phyloP scores from a whole-genome alignment of 2,329 filamentous ascomycete genomes.

The Aureobasidium sp. region DNA sequence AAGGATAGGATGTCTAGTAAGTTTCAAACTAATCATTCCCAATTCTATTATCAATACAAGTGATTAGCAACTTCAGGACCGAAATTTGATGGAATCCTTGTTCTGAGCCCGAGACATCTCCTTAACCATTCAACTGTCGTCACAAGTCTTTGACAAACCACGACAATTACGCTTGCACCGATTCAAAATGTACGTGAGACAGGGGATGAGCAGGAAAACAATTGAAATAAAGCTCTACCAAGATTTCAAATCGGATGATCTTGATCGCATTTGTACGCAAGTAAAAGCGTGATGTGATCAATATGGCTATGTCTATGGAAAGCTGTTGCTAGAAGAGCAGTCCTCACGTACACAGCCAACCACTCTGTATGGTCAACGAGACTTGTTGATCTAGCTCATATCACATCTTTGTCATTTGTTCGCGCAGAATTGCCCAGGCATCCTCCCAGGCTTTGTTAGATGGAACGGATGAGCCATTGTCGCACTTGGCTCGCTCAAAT shows the following conservation, averaged over 20 bases:
- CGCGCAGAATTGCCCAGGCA: neutral
- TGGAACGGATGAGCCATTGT: neutral
- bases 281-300: neutral
- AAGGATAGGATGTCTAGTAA: no score
- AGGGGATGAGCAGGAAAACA: neutral
- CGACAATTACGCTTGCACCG: no score
- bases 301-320: neutral
- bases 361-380: no score
- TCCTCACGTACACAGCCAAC: neutral
- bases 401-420: neutral
- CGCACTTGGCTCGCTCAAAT: neutral
- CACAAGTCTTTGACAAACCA: no score
- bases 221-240: neutral
- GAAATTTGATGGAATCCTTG: no score
- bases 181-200: no score
- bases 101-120: no score
- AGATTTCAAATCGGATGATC: neutral
- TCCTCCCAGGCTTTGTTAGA: neutral
- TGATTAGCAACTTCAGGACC: no score
- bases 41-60: no score
- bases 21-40: no score
- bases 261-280: neutral
- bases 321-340: neutral
- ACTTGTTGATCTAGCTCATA: neutral
- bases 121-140: no score